Evolutionary conservation across 495 filamentous ascomycete species (phyloP), one percentile per base, ranked within the genome.

Genomic region (Aspergillus panamensis): DNA sequence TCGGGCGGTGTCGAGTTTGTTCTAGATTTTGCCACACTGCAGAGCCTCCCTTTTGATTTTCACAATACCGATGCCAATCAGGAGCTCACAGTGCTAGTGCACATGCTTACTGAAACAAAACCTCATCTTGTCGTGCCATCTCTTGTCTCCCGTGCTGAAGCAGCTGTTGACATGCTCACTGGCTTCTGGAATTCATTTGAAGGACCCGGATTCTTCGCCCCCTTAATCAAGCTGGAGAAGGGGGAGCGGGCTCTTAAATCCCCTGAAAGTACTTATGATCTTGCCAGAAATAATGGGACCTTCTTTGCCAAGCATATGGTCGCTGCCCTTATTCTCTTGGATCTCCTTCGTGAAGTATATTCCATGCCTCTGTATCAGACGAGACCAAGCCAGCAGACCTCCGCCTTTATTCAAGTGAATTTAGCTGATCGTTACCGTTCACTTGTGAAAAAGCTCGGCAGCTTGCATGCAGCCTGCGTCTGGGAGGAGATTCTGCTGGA

Each of bases 71-170:
- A 76, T 49, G 84, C 86, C 8, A 84, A 77, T 45, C 81, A 85
- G 33, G 83, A 86, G 52, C 75, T 96, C 30, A 80, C 82, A 8
- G 82, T 82, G 14, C 85, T 94, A n/a, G 74, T 96, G 14, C 84
- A 92, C 58, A 80, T 86, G 60, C 80, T 96, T 55, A 84, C 91
- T 33, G 95, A 97, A 66, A 83, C 84, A 14, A 92, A 89, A 63
- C 87, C 93, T 17, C 85, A 94, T 66, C 73, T 93, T 8, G 85
- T 91, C 3, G 73, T 97, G 12, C 91, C 91, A 0, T 90, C 90
- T 8, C 70, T 97, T 25, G 71, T 97, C 20, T 82, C 84, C 57
- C 83, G 90, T 44, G 81, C 87, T 8, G 88, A 95, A 61, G 70
- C 69, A 29, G 83, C 86, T 19, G 73, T 92, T 33, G 80, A 90